These are phyloP conservation scores for Rhododendron molle DNA, from an alignment of 148 eudicot species.

Conservation along the genomic window DNA sequence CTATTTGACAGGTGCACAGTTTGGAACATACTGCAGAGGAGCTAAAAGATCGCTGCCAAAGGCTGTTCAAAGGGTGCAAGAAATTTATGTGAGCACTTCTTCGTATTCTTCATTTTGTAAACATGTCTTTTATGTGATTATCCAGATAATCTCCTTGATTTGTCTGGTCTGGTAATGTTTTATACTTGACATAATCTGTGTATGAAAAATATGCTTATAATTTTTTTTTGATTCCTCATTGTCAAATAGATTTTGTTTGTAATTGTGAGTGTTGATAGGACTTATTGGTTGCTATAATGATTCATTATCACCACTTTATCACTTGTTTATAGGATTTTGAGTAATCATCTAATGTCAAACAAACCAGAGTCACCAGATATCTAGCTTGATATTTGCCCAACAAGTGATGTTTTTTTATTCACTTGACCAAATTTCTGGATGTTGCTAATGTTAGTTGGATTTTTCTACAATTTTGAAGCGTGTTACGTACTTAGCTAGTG, in stretches of 20 bases:
- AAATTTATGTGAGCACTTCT: conserved; percentile 53
- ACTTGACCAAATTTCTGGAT: background rate
- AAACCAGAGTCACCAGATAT: too few relatives aligned
- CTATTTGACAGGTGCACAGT: conserved; percentile 31
- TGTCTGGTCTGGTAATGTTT: background rate
- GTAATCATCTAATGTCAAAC: background rate
- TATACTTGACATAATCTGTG: background rate
- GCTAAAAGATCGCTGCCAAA: conserved; percentile 80
- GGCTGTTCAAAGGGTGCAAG: conserved; percentile 69
- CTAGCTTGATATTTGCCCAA: background rate
- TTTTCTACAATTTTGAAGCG: background rate
- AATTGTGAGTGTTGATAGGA: background rate
- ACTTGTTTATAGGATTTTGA: background rate
- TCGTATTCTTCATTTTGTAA: conserved; percentile 3
- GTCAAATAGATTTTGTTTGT: background rate
- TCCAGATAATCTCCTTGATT: background rate
- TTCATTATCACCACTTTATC: background rate
- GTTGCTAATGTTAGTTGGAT: background rate
- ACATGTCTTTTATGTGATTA: background rate
- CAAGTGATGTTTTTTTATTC: background rate
- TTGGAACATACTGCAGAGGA: conserved; percentile 73
- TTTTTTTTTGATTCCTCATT: background rate
- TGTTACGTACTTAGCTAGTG: background rate
- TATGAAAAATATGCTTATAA: background rate
- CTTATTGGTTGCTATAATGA: background rate